phyloP scores from a whole-genome alignment of 1,284 basidiomycete genomes.

The Trichosporon inkin region DNA sequence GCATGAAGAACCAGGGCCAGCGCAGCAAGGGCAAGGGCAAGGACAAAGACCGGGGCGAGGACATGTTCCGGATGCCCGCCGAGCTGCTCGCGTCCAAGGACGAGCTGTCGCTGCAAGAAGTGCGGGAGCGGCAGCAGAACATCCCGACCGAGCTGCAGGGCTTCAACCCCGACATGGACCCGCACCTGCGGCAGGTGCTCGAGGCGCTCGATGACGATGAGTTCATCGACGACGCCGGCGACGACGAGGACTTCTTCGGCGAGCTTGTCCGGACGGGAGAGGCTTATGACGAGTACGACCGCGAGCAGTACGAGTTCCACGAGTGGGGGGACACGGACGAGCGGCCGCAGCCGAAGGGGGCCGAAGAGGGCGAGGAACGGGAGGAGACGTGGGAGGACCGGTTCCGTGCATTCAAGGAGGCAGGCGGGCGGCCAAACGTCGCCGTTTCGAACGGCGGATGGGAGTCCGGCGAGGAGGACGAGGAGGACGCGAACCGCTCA shows the following conservation, averaged over 20 bases:
- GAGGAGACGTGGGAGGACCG: constrained; percentile 63
- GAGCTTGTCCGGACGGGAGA: constrained; percentile 55
- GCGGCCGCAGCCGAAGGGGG: constrained; percentile 29
- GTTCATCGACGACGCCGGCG: constrained; percentile 68
- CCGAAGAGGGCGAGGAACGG: constrained; percentile 31
- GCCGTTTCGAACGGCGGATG: constrained; percentile 25
- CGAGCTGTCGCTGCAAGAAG: constrained; percentile 64
- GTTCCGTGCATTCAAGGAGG: constrained; percentile 69
- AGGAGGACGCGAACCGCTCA: constrained; percentile 53
- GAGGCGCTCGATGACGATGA: constrained; percentile 96
- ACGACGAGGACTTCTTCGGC: constrained; percentile 54
- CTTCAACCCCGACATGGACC: constrained; percentile 94
- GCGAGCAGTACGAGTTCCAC: constrained; percentile 61
- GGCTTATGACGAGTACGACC: constrained; percentile 53
- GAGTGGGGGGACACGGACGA: constrained; percentile 57
- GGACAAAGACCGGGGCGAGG: constrained; percentile 31
- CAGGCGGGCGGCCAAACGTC: constrained; percentile 39
- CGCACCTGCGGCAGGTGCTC: constrained; percentile 84
- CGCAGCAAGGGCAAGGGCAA: constrained; percentile 38
- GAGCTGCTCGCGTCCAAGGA: constrained; percentile 66
- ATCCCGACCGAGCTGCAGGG: constrained; percentile 80
- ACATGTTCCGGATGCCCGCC: constrained; percentile 57
- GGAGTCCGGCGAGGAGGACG: constrained; percentile 27
- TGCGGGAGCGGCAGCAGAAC: constrained; percentile 62
- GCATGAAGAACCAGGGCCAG: constrained; percentile 35